phyloP scores from a whole-genome alignment of 2,329 filamentous ascomycete species.

The Pseudogymnoascus sp. region DNA sequence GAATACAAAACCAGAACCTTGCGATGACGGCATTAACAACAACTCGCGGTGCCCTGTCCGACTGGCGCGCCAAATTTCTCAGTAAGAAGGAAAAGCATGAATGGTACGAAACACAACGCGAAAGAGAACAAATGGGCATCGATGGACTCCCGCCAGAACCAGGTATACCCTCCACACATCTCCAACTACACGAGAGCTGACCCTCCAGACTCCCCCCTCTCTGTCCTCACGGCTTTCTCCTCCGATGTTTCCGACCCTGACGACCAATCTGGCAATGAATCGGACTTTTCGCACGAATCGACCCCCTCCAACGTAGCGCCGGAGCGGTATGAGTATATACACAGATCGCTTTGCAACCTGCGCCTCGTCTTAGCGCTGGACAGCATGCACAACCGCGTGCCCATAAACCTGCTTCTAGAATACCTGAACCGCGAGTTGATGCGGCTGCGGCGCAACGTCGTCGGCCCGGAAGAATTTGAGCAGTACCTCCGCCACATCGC shows the following conservation, averaged over 20 bases:
- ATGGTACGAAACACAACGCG: background rate
- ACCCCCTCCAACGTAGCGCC: background rate
- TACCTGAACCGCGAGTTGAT: background rate
- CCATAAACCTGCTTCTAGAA: conserved; percentile 2
- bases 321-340: background rate
- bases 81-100: conserved; percentile 1
- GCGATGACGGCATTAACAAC: background rate
- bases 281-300: background rate
- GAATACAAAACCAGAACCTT: background rate
- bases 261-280: background rate
- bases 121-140: background rate
- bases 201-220: background rate
- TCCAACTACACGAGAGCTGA: background rate
- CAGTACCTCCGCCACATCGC: background rate
- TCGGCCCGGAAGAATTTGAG: background rate
- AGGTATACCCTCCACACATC: background rate
- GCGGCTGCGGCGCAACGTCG: background rate
- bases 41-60: background rate
- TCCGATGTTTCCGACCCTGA: background rate
- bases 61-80: background rate
- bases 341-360: background rate
- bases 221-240: background rate
- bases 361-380: background rate
- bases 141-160: background rate
- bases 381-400: background rate